Base-by-base conservation (phyloP, 2,329 filamentous ascomycete species). In the Monilinia laxa region DNA sequence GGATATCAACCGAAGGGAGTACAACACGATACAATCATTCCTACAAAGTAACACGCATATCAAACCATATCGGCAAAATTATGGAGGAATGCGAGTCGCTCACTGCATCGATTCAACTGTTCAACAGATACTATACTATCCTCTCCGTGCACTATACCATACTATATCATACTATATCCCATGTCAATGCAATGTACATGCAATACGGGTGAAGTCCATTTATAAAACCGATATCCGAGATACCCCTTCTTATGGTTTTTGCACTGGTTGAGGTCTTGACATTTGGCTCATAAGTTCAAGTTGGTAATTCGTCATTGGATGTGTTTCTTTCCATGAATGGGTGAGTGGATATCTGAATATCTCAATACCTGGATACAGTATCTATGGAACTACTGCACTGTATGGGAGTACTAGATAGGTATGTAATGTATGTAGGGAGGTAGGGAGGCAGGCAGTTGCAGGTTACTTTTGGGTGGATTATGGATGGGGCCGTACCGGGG, bases 81-180 rank as follows among this genome's bases (percentile, higher is more conserved):
- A n/a, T 60, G 57, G 42, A 35, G 20, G 31, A 60, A 60, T 60
- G 57, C 57, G n/a, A 60, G 42, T 18, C 42, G 53, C 28, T 60
- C 31, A 35, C 31, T 35, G 55, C 55, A 58, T 31, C n/a, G 28
- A 49, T 20, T 40, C 38, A 40, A 40, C 38, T 14, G 38, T 12
- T 40, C 38, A 40, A 40, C 31, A 14, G 38, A 40, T 40, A 40
- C 10, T 40, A 40, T 40, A 40, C 31, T 6, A 35, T 35, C 3
- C 31, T 35, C 31, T 35, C 3, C 5, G 31, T 9, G 7, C 31
- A 35, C 31, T 35, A 35, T 35, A 35, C 31, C 31, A 9, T 35
- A 35, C 31, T 6, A 35, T 35, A 35, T 35, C 7, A 35, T 9
- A 9, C 31, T 35, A 35, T 35, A 35, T 35, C 31, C 38, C 38